Evolutionary conservation across 2,329 filamentous ascomycete genomes (phyloP), one percentile per base, ranked within the genome.

Genomic region (Ceratocystis huliohia): DNA sequence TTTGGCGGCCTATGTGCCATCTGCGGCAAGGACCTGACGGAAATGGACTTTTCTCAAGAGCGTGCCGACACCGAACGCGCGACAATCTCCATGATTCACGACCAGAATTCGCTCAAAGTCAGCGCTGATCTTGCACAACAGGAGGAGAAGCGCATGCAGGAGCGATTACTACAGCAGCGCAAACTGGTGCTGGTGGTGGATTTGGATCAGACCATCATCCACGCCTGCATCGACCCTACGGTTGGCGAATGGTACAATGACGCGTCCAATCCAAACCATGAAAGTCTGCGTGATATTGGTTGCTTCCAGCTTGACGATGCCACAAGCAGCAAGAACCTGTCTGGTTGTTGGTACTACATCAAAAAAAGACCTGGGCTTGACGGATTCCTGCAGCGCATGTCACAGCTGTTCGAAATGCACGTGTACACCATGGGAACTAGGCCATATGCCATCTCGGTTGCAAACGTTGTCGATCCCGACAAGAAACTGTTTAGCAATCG

Each of bases 361-460:
- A 99, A 99, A 78, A 85, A 96, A 78, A 89, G 94, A 45, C 94
- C 94, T 0, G 91, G 92, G 2, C 78, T 97, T 63, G 80, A 85
- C 69, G 83, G 88, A 53, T 99, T 99, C 73, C 80, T 99, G 62
- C 80, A 88, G 67, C 83, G 84, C 64, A 82, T 96, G 61, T 84
- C 91, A 0, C 82, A 86, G 72, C 79, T 94, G 72, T 99, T 94
- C 77, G 94, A 99, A 77, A 80, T 97, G 72, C 94, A 99, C 74
- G 93, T 99, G 69, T 99, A 99, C 78, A 99, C 94, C 56, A 99
- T 99, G 94, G 94, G 93, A 66, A 99, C 94, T 25, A 85, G 94
- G 69, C 90, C 93, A n/a, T 99, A 99, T 74, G 94, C 94, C 8
- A 82, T 92, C 71, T 88, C 90, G 69, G 95, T 99, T 71, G 91